Evolutionary conservation across 345 rosid genomes (phyloP), one percentile per base, ranked within the genome.

Genomic region (Atalantia buxifolia): DNA sequence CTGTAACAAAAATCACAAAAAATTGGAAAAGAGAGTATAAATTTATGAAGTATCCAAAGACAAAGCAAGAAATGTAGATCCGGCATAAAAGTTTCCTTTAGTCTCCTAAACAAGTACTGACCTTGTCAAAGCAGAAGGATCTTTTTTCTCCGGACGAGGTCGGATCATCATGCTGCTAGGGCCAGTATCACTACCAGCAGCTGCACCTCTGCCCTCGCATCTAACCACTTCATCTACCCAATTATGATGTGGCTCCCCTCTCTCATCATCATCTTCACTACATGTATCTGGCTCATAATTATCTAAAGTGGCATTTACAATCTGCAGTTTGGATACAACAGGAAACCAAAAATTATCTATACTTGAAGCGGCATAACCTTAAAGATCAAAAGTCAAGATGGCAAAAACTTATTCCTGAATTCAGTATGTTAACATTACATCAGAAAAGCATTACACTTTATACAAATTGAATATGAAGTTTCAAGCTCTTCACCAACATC

Each of bases 221-320:
- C 98, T 88, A 75, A 96, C 92, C 55, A 96, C 98, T 89, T 93
- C 99, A 78, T 94, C 92, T 25, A 96, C 94, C 99, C 99, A 96
- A 84, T 92, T 92, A 83, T 85, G 92, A 75, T 88, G 94, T 24
- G 85, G 78, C 77, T 88, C 97, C 57, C 79, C 92, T 78, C 97
- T 88, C 78, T 84, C 90, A 73, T 84, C 87, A 66, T 85, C 81
- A 31, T 82, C 81, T 84, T 86, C 91, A 59, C 72, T 78, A 63
- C 76, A 74, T 19, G 71, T 77, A 65, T 89, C 85, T 2, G 90
- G 84, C 85, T 88, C 95, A 67, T 96, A 96, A 85, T 92, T 94
- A 80, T 90, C 97, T 72, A 96, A 90, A 76, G 86, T 87, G 68
- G 88, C 94, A 77, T 85, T 89, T 74, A 91, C 97, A 38, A 96